Base-by-base conservation (phyloP, 306 rosid genomes). In the Trifolium dubium region DNA sequence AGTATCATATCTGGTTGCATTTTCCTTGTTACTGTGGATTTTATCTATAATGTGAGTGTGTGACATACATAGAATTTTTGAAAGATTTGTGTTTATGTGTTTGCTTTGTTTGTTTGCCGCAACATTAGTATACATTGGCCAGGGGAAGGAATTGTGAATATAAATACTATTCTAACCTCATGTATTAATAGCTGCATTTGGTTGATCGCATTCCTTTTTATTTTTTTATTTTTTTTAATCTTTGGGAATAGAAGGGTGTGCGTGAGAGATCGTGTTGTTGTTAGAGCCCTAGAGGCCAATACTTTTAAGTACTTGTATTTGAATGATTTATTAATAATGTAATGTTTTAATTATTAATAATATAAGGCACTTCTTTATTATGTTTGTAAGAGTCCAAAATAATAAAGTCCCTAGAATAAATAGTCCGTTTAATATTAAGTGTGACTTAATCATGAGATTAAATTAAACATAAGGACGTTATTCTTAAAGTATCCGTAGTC, bases 61-160 rank as follows among this genome's bases (percentile, higher is more conserved):
- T 56, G 31, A 39, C 29, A 11, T 54, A 3, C 43, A 10, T 55
- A 41, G 64, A 73, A 56, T 17, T 73, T 64, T 34, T 46, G 64
- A 32, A 64, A 80, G n/a, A 50, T 58, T 63, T 44, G 47, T 23
- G 40, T 17, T 46, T 72, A 18, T 70, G 62, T 14, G 41, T 34
- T 46, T 72, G 55, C 39, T 72, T 79, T 67, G 67, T 76, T 53
- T 72, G 66, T 12, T 31, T 44, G 12, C 34, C 12, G 6, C 40
- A 62, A 41, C 40, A 37, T 61, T 64, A 62, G 32, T 49, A 71
- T 31, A 30, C 17, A 41, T 40, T 65, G 34, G 5, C 50, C 43
- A 6, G 40, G 44, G 72, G 28, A 69, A 53, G 37, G 67, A 41
- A 19, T 30, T 6, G 37, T 6, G 37, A 39, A 47, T 73, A 28